Conservation (phyloP, 202 grass and related monocot genomes). For the Zoysia matrella region DNA sequence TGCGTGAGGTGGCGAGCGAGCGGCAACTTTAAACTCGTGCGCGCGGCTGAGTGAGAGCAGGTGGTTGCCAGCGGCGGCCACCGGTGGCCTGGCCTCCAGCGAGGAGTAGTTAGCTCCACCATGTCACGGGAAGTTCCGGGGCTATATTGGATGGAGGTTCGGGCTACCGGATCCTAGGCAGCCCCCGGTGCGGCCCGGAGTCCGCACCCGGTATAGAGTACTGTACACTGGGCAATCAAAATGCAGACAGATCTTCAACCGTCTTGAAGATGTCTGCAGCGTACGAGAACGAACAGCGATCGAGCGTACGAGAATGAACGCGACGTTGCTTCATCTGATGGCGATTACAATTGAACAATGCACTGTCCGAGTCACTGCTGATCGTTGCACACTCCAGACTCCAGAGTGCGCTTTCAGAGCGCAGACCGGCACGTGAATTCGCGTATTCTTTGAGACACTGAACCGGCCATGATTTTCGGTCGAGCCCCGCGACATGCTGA, state of each 20-base stretch:
- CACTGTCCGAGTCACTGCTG: neutral
- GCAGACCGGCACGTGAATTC: too few relatives aligned
- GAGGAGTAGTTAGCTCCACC: constrained; percentile 25
- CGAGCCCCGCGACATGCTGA: constrained; percentile 7
- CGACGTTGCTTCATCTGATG: neutral
- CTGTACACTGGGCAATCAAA: constrained; percentile 48
- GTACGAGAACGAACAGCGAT: neutral
- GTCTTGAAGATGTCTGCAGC: neutral
- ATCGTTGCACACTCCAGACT: neutral
- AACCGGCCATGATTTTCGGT: neutral
- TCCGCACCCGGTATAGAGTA: neutral
- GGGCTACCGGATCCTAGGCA: constrained; percentile 11
- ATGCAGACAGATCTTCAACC: neutral
- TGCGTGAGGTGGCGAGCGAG: constrained; percentile 5
- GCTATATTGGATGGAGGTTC: constrained; percentile 18
- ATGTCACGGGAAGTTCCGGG: constrained; percentile 40
- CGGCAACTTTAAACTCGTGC: constrained; percentile 13
- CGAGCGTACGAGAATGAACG: neutral
- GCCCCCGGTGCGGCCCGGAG: neutral
- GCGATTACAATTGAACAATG: neutral
- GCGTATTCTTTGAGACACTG: too few relatives aligned
- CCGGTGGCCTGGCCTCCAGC: neutral
- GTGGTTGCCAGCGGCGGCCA: constrained; percentile 20
- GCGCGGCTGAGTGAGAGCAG: neutral
- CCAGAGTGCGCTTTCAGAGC: neutral